phyloP scores from a whole-genome alignment of 306 rosid genomes.

The Rosa multiflora region DNA sequence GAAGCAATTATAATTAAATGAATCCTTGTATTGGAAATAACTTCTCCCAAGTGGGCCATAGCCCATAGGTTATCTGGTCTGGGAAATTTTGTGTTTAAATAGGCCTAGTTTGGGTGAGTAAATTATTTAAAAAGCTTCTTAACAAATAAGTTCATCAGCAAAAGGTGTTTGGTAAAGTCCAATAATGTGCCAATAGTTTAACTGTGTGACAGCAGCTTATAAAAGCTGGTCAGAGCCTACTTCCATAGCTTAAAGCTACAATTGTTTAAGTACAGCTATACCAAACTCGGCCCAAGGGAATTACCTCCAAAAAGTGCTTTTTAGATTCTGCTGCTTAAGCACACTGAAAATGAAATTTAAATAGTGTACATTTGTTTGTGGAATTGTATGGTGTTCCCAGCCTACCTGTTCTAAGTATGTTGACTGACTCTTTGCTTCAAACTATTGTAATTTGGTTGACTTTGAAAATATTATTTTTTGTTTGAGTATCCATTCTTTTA shows the following conservation, averaged over 20 bases:
- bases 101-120: too few species aligned
- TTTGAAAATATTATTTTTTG: background rate
- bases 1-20: background rate
- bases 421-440: background rate
- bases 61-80: background rate
- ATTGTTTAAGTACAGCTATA: too few species aligned
- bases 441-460: background rate
- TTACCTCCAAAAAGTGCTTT: background rate
- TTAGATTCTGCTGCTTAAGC: background rate
- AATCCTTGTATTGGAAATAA: background rate
- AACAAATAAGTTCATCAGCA: too few species aligned
- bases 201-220: too few species aligned
- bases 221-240: too few species aligned
- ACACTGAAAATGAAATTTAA: background rate
- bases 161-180: too few species aligned
- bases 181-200: too few species aligned
- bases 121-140: too few species aligned
- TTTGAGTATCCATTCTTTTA: conserved; percentile 7
- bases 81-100: background rate
- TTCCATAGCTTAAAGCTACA: too few species aligned
- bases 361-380: background rate
- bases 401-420: background rate
- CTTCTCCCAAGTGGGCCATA: background rate
- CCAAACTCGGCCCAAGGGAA: too few species aligned
- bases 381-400: background rate